Evolutionary conservation across 805 yeast species (phyloP), one percentile per base, ranked within the genome.

Genomic region (Yarrowia divulgata): DNA sequence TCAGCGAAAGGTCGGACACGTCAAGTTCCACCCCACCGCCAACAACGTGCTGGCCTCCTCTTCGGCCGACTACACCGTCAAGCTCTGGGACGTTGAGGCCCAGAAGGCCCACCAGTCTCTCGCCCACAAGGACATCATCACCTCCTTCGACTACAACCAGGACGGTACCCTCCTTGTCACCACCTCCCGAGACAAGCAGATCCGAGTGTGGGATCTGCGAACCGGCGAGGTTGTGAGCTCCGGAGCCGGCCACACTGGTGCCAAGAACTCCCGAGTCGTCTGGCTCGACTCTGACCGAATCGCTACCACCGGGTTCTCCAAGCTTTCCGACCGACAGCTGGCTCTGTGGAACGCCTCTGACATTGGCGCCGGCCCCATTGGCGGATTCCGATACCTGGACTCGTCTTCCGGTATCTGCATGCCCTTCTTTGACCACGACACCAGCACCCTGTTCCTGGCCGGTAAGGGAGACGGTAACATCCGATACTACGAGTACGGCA

Each of bases 401-500:
- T 86, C 96, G 32, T 89, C 97, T 5, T 90, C 98, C 1, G 99
- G 99, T 74, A 90, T 95, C 50, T 81, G 93, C 78, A 90, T 95
- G 85, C 99, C 99, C 37, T 86, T 90, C 75, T 95, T 81, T 77
- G 99, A 95, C 77, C 90, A 87, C 35, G 85, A 90, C 43, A 93
- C 90, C 55, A 86, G 88, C 69, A 86, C 93, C 70, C 83, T 95
- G 70, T 95, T 90, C 76, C 81, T 95, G 71, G 98, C 97, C 40
- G 99, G 99, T 74, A 94, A 95, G 79, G 98, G 98, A 78, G 99
- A 95, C 79, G 98, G 98, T 74, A 95, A 94, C 78, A 91, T 95
- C 75, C 90, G 97, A 76, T 94, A 94, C 80, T 95, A 82, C 77
- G 99, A 95, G 81, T 92, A 85, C 78, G 92, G 88, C 71, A 87